Conservation (phyloP, 805 yeast genomes). For the Saturnispora diversa region DNA sequence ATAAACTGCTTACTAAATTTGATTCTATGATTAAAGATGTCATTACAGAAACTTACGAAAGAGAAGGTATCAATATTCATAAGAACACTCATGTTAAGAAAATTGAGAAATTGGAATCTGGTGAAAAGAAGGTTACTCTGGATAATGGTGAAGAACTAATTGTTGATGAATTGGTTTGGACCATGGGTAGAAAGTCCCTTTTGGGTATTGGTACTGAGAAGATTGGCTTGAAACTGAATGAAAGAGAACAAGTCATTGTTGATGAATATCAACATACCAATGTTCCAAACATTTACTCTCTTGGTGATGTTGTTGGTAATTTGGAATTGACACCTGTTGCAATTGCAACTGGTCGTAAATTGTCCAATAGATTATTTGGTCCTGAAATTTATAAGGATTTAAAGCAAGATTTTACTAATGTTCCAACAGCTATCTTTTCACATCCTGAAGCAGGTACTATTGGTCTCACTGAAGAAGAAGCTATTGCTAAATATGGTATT, state of each 20-base stretch:
- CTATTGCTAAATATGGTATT: conserved; percentile 69
- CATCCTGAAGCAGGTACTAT: conserved; percentile 97
- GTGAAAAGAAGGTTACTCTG: conserved; percentile 42
- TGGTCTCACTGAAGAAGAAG: conserved; percentile 77
- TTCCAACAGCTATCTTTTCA: conserved; percentile 94
- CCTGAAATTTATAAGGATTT: conserved; percentile 58
- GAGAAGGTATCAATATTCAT: conserved; percentile 75
- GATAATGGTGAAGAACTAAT: conserved; percentile 36
- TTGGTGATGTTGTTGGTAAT: conserved; percentile 92
- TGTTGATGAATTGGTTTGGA: conserved; percentile 86
- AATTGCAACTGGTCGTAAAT: conserved; percentile 93
- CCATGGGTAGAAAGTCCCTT: conserved; percentile 82
- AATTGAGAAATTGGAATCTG: conserved; percentile 41
- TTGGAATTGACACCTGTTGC: conserved; percentile 97
- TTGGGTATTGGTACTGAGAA: conserved; percentile 68
- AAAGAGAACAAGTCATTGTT: conserved; percentile 55
- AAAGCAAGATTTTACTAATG: conserved; percentile 76
- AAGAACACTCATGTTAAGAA: conserved; percentile 48
- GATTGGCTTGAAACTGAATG: conserved; percentile 60
- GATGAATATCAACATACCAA: conserved; percentile 86
- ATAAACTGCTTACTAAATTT: conserved; percentile 80
- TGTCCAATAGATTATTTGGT: conserved; percentile 88
- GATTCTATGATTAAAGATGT: conserved; percentile 75
- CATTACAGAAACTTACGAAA: conserved; percentile 70
- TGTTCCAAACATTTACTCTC: conserved; percentile 62